Evolutionary conservation across 257 asterid genomes (phyloP), one percentile per base, ranked within the genome.

Genomic region (Nicotiana obtusifolia): DNA sequence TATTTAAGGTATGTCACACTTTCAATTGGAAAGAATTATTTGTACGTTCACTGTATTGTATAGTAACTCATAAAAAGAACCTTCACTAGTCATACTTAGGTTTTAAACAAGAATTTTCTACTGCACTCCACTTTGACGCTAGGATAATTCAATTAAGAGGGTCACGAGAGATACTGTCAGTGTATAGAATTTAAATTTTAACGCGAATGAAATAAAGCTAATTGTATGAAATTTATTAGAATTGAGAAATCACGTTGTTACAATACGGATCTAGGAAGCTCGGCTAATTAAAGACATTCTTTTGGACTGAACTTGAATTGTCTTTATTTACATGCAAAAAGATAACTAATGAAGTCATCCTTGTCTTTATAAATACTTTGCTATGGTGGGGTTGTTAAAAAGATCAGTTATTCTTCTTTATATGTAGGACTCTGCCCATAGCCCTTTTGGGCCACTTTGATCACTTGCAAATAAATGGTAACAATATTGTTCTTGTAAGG

Each of bases 251-350:
- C 33, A 69, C n/a, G 52, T 69, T 31, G 13, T 68, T 66, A 35
- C 31, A 11, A 11, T 73, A 73, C 1, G 41, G 37, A 20, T 73
- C 35, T 73, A 7, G 22, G 61, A 73, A 73, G 22, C 4, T 73
- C 37, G 47, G 22, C 62, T 73, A 73, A 73, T 73, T 73, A 49
- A 73, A 47, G 79, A 73, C 16, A 47, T 14, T 47, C 61, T 73
- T 73, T 73, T 73, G 62, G 22, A 49, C 79, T 24, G 62, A 73
- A 47, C 61, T 24, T 24, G 79, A 73, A 47, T 73, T 73, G 78
- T 73, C 77, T 68, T 37, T 37, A 73, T 73, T 60, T 73, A 22
- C 7, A 73, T 62, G 19, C 37, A 13, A 71, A 24, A 41, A 44
- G 35, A 24, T 24, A 24, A 73, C 26, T n/a, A 47, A 15, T 73